These are phyloP conservation scores for Didymosphaeria variabile DNA, from an alignment of 2,329 filamentous ascomycete species.

Conservation along the genomic window DNA sequence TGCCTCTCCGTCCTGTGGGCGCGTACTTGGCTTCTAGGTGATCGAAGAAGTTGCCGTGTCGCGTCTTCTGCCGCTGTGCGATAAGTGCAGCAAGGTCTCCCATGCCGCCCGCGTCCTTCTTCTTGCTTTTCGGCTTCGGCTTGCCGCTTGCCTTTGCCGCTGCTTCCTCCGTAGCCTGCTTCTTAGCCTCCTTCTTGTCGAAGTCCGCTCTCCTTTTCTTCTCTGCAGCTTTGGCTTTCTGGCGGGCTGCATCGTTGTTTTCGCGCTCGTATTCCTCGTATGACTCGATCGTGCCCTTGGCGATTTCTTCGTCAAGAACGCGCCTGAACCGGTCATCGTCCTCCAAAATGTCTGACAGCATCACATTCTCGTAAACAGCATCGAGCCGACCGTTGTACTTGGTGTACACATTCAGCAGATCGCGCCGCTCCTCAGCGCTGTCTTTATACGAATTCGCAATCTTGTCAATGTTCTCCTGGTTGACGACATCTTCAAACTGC, in stretches of 20 bases:
- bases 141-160: conserved; percentile 73
- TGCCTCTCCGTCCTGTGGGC: conserved; percentile 55
- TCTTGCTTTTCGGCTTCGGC: conserved; percentile 39
- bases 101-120: conserved; percentile 44
- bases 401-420: conserved; percentile 80
- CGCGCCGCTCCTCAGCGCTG: conserved; percentile 83
- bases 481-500: conserved; percentile 82
- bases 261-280: conserved; percentile 78
- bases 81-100: conserved; percentile 49
- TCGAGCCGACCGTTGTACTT: conserved; percentile 78
- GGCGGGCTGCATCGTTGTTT: conserved; percentile 50
- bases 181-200: conserved; percentile 60
- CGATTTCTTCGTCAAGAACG: conserved; percentile 85
- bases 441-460: conserved; percentile 83
- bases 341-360: conserved; percentile 82
- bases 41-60: conserved; percentile 48
- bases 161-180: conserved; percentile 62
- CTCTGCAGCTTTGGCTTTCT: conserved; percentile 45
- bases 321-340: conserved; percentile 86
- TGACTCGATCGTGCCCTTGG: conserved; percentile 69
- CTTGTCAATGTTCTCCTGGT: conserved; percentile 74
- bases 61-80: conserved; percentile 45
- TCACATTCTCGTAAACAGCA: conserved; percentile 79
- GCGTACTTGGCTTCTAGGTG: conserved; percentile 48
- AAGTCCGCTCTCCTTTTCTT: conserved; percentile 51